A percentile compares a stretch with the other conserved stretches of the same genome.
Evolutionary conservation across 257 asterid species (phyloP).

Genomic region (Salvia miltiorrhiza): DNA sequence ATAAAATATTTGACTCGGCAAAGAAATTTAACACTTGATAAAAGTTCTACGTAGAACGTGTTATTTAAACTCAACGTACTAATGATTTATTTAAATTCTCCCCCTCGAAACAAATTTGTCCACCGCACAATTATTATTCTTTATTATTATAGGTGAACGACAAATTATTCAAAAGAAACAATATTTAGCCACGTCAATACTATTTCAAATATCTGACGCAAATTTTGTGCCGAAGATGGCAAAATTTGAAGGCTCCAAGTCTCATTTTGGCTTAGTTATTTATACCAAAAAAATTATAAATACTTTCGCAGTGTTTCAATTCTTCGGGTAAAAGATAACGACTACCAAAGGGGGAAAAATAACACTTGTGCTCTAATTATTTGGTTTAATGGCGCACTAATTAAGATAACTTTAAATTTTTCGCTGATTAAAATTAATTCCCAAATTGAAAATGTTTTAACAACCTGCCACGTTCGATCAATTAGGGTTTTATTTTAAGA

Average conservation of each 20-base stretch:
- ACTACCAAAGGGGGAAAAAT: background rate
- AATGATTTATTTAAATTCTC: background rate
- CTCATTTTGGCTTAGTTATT: background rate
- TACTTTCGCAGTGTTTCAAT: background rate
- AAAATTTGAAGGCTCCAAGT: constrained; percentile 14
- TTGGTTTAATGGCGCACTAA: constrained; percentile 15
- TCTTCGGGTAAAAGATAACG: constrained; percentile 14
- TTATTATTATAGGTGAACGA: constrained; percentile 15
- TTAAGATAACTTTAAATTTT: background rate
- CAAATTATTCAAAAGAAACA: background rate
- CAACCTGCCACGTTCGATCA: constrained; percentile 26
- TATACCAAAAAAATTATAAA: background rate
- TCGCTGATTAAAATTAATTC: constrained; percentile 9
- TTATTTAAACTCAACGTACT: background rate
- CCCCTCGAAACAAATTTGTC: too few species aligned
- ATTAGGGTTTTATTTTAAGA: constrained; percentile 17
- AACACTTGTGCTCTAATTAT: constrained; percentile 26
- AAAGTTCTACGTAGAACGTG: too few species aligned
- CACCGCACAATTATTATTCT: background rate
- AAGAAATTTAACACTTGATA: too few species aligned
- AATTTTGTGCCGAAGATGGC: constrained; percentile 7
- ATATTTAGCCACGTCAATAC: constrained; percentile 9
- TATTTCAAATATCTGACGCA: background rate
- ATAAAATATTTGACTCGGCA: too few species aligned
- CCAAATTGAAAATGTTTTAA: background rate